Base-by-base conservation (phyloP, 768 basidiomycete species). In the Leccinum disarticulatum region DNA sequence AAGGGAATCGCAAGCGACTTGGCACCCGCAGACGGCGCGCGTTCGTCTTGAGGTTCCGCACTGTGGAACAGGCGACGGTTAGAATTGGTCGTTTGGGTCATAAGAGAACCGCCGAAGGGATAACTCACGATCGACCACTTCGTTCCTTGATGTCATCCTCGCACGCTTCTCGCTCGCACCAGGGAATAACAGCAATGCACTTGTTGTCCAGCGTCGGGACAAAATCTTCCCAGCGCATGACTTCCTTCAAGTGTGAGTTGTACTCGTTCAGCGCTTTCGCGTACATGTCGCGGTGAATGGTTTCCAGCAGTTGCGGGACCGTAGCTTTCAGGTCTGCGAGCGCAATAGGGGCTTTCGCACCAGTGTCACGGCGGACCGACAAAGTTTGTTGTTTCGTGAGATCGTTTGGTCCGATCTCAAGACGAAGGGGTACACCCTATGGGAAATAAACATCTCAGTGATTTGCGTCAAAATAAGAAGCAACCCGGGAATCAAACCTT, bases 141-240 rank as follows among this genome's bases (percentile, higher is more conserved):
- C 91, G 82, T 68, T 98, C 94, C 80, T 99, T 98, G 81, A 99
- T 98, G 68, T 95, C 92, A 72, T 99, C 96, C 74, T 99, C 97
- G 70, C 97, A 99, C 14, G 81, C 82, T 71, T 91, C 92, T 19
- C 79, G 82, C 75, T 98, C 94, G 75, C 97, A 98, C 97, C 97
- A 99, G 4, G 97, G 97, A 60, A 98, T 84, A 56, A 90, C 90
- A 22, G 89, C 86, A 38, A 94, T 81, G 70, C 87, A 87, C 79
- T 97, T 98, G 71, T 80, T 79, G 74, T 99, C 96, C 47, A 99
- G 79, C 9, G 89, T 82, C 4, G 95, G 93, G 15, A 99, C 95
- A 56, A 98, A 80, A 59, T 98, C 89, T 50, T 95, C 90, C 96
- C 96, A 99, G 43, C 87, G 80, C 9, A 84, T 90, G 50, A 97